Conservation (phyloP, 345 rosid genomes). For the Eucalyptus grandis region DNA sequence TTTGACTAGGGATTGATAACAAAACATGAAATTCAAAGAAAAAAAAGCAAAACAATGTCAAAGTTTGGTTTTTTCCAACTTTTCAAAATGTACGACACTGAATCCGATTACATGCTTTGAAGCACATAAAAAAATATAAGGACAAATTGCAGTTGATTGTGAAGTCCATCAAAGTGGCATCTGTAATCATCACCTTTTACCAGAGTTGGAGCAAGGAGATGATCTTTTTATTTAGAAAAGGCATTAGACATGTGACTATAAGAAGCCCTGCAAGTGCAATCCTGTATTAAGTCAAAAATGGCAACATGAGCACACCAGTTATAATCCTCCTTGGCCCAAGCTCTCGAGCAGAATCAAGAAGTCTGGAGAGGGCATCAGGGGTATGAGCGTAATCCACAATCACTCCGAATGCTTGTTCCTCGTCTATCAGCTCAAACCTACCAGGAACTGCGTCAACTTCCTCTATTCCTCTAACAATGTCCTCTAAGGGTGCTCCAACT, state of each 20-base stretch:
- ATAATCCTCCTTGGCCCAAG: constrained; percentile 78
- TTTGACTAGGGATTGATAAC: neutral
- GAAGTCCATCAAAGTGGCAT: neutral
- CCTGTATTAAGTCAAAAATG: neutral
- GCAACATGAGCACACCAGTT: constrained; percentile 44
- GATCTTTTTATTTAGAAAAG: neutral
- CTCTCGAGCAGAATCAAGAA: constrained; percentile 83
- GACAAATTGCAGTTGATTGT: neutral
- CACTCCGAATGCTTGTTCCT: constrained; percentile 92
- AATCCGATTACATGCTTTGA: neutral
- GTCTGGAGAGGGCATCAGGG: constrained; percentile 75
- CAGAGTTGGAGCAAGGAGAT: neutral
- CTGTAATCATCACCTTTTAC: neutral
- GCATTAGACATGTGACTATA: neutral
- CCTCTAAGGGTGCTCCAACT: constrained; percentile 92
- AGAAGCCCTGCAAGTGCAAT: neutral
- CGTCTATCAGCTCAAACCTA: constrained; percentile 88
- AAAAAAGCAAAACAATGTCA: neutral
- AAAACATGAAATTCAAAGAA: neutral
- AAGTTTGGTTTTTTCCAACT: neutral
- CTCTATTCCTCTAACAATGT: constrained; percentile 88
- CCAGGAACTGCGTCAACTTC: constrained; percentile 96
- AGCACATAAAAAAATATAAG: neutral
- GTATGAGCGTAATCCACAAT: constrained; percentile 81
- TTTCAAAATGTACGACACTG: neutral